Evolutionary conservation across 2,329 filamentous ascomycete genomes (phyloP), one percentile per base, ranked within the genome.

Genomic region (Ophiostoma himal-ulmi): DNA sequence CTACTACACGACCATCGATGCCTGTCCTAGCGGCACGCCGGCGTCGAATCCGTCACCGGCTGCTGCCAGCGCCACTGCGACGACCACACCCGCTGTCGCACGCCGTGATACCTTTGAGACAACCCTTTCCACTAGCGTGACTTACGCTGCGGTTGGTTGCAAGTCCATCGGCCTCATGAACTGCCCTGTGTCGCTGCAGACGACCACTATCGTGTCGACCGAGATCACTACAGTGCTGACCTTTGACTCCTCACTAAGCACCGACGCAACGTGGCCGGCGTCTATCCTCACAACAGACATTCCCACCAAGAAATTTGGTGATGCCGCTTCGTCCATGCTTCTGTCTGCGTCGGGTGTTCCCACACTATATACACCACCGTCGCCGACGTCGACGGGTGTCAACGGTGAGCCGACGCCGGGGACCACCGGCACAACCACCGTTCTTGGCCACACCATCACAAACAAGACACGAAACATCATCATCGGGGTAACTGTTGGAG

Each of bases 101-200:
- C 30, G 22, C 30, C 34, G 60, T 20, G 60, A n/a, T 11, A 17
- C 14, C 60, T 20, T 36, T 17, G 60, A 64, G 20, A 81, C 79
- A 0, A 83, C 81, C 0, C 76, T 82, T 1, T 81, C 75, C 3
- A 81, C 79, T 0, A 75, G 77, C 5, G 77, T 81, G 1, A 82
- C 79, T 0, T 82, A 82, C 68, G 82, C 80, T 0, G 84, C 80
- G n/a, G 75, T 82, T 0, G 77, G 76, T 10, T 88, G 85, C 74
- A 44, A 76, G 20, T 80, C 81, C 0, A 74, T 78, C 0, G 81
- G 80, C 0, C 70, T 84, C 0, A 73, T 81, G 41, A 82, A 84
- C 73, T 88, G 86, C 72, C 85, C 86, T 0, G 80, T 76, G 0
- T 84, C 83, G 0, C 77, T 83, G 17, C 85, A 86, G 74, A 80